Evolutionary conservation across 2,329 filamentous ascomycete genomes (phyloP), one percentile per base, ranked within the genome.

Genomic region (Sodiomyces alkalinus): DNA sequence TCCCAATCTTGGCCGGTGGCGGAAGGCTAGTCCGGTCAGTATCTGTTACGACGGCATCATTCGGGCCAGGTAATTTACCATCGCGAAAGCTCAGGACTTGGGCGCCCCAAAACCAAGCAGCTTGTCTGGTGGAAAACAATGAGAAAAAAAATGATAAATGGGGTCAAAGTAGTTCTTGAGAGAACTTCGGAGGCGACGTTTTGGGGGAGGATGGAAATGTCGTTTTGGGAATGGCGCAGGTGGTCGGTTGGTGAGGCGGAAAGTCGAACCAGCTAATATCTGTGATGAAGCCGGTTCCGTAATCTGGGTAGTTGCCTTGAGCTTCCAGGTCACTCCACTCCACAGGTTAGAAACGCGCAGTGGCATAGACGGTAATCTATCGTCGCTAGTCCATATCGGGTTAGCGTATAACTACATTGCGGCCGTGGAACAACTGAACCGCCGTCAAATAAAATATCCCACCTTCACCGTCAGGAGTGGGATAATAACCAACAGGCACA

Each of bases 1-100:
- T 98, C 90, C 90, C 90, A 98, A 70, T 74, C 82, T 57, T 69
- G 62, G 53, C 90, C 90, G 47, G 80, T 92, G 58, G 90, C 87
- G 64, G 81, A 87, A 68, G 86, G 86, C 86, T 94, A 72, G 53
- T 62, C 49, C 17, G 9, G 31, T 45, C 35, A 41, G 51, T 37
- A 48, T 41, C 37, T 43, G 29, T 27, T 30, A 31, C n/a, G n/a
- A n/a, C n/a, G n/a, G n/a, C n/a, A n/a, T n/a, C 22, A 7, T 17
- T 19, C 14, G 19, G 19, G 16, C 19, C 28, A 34, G 38, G 29
- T 25, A 19, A 26, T 54, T 45, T 38, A 62, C 58, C 58, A 62
- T 61, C 43, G 41, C 57, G 50, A 38, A 46, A 42, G 44, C 45
- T 46, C 44, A 46, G 33, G 42, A 39, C n/a, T 34, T 35, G 30